Conservation (phyloP, 768 basidiomycete genomes). For the Suillus clintonianus region DNA sequence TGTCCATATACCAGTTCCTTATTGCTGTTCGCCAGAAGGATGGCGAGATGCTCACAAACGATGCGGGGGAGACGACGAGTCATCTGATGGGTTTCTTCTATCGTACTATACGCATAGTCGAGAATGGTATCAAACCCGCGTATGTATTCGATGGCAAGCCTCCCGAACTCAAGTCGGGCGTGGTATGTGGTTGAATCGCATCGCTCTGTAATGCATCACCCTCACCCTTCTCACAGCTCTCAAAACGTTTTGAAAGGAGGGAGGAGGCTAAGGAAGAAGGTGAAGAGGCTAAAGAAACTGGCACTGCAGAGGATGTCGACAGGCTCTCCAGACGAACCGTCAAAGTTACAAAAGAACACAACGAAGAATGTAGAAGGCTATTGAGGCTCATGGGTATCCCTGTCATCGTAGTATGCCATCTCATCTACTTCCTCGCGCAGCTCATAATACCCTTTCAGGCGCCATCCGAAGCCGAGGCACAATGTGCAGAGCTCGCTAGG, state of each 20-base stretch:
- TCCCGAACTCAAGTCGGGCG: constrained; percentile 94
- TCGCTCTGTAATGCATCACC: not conserved
- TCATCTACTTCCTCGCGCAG: not conserved
- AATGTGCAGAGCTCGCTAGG: constrained; percentile 96
- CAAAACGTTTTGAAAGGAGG: constrained; percentile 89
- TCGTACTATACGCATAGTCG: constrained; percentile 94
- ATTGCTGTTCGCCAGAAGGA: constrained; percentile 97
- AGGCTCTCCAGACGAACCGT: constrained; percentile 88
- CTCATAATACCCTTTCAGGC: constrained; percentile 53
- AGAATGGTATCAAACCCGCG: constrained; percentile 97
- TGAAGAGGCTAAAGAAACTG: constrained; percentile 95
- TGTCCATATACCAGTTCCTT: constrained; percentile 97
- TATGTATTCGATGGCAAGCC: constrained; percentile 99
- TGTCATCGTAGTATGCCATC: constrained; percentile 73
- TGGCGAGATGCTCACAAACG: constrained; percentile 95
- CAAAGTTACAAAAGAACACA: constrained; percentile 93
- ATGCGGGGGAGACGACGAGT: constrained; percentile 97
- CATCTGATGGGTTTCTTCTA: constrained; percentile 99
- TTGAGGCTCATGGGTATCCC: constrained; percentile 97
- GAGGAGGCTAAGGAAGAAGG: constrained; percentile 94
- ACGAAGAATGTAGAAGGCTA: constrained; percentile 89
- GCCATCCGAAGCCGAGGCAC: constrained; percentile 97
- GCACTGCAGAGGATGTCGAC: constrained; percentile 92
- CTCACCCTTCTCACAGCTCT: constrained; percentile 56
- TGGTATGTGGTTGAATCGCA: constrained; percentile 58